Evolutionary conservation across 2,329 filamentous ascomycete genomes (phyloP), one percentile per base, ranked within the genome.

Genomic region (Penicillium frequentans): DNA sequence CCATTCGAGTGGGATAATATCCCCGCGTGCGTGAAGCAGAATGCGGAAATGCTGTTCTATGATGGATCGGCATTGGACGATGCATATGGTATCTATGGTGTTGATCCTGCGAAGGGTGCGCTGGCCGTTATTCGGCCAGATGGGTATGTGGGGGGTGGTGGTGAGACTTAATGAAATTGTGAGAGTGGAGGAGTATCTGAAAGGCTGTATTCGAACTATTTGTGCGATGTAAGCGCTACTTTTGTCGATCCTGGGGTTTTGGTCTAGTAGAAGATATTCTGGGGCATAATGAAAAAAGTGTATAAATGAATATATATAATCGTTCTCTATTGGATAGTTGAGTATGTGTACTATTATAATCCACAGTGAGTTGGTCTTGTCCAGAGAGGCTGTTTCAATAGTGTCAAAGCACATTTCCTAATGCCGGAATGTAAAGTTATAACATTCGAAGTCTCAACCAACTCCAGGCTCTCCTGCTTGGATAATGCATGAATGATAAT

Each of bases 111-210:
- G 2, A 47, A 65, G 16, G 74, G 74, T 7, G 73, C 68, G 3
- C 31, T 76, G 35, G 68, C 70, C 23, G 68, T 75, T 21, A 61
- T 77, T 5, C 67, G 75, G 26, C 75, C 75, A 0, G 75, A 77
- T 65, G 74, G 74, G 14, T 75, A 75, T 62, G 60, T 76, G 49
- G 73, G 73, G 73, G 21, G 54, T 58, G 5, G 58, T 68, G 46
- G 67, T 67, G 3, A 63, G 58, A 6, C 59, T 74, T 53, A 54
- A 57, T 19, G 71, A 73, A 58, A 61, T 70, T 3, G 37, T 57
- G 14, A 57, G 59, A 19, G 61, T 72, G 11, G 58, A 70, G 29
- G 44, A 31, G 3, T 75, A 70, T 58, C 53, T 75, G 46, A 54
- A 61, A 49, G 21, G 47, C 10, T 35, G 62, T 48, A 58, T 64